Percentiles rank a stretch among this genome's conserved stretches.
phyloP scores from a whole-genome alignment of 371 early-diverging fungal species.

The Rhizopus delemar region DNA sequence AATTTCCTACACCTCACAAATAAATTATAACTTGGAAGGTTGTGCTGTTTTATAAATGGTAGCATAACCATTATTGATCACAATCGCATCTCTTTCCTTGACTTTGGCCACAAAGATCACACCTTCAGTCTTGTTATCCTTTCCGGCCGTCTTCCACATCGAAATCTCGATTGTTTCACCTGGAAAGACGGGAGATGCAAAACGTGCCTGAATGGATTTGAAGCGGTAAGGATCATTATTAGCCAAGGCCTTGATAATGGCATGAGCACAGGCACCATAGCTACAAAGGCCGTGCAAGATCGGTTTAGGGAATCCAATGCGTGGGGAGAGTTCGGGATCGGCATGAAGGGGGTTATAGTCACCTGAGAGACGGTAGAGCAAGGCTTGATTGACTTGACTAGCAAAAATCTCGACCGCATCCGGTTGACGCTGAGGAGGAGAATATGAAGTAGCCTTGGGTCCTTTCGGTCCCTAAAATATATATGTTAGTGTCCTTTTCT shows the following conservation, averaged over 20 bases:
- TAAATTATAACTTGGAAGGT: constrained; percentile 25
- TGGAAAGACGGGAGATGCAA: constrained; percentile 73
- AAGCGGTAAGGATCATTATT: constrained; percentile 58
- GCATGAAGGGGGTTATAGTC: constrained; percentile 77
- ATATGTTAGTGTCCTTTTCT: neutral
- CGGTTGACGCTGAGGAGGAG: constrained; percentile 61
- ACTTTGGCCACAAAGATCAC: constrained; percentile 58
- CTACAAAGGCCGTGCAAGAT: constrained; percentile 78
- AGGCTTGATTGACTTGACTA: constrained; percentile 59
- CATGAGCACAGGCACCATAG: constrained; percentile 64
- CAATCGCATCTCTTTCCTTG: constrained; percentile 51
- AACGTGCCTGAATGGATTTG: constrained; percentile 66
- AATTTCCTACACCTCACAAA: constrained; percentile 64
- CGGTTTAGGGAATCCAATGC: constrained; percentile 69
- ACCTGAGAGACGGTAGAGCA: constrained; percentile 71
- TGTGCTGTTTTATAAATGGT: constrained; percentile 36
- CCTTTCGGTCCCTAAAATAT: constrained; percentile 60
- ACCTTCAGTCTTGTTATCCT: constrained; percentile 42
- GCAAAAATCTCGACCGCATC: constrained; percentile 58
- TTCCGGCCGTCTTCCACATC: constrained; percentile 69
- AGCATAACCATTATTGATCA: constrained; percentile 53
- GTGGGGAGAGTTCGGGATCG: constrained; percentile 64
- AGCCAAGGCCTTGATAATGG: constrained; percentile 59
- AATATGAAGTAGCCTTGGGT: constrained; percentile 50
- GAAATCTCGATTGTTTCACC: constrained; percentile 68